Conservation (phyloP, 441 rosid genomes). For the Populus hybrid region DNA sequence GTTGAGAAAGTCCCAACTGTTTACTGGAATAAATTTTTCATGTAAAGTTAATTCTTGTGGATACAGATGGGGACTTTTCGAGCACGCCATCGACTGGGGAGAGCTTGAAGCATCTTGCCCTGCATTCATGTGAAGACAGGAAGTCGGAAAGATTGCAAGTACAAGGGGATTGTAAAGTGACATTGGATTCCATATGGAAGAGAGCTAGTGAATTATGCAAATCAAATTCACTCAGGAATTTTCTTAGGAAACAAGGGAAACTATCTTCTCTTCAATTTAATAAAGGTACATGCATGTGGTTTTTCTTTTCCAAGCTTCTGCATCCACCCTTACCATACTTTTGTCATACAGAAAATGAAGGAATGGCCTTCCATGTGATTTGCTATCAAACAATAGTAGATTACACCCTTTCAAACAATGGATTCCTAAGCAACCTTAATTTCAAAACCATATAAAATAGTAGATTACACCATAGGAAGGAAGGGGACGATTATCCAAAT, state of each 20-base stretch:
- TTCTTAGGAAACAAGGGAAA: conserved; percentile 74
- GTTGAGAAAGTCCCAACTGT: neutral
- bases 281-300: conserved; percentile 46
- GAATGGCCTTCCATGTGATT: neutral
- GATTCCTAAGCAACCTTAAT: neutral
- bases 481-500: neutral
- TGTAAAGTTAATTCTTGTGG: conserved; percentile 1
- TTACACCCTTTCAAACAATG: neutral
- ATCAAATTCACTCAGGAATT: conserved; percentile 65
- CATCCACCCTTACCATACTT: neutral
- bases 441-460: neutral
- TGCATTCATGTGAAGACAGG: conserved; percentile 39
- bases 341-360: neutral
- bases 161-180: conserved; percentile 41
- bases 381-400: no score
- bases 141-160: conserved; percentile 31
- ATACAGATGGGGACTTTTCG: conserved; percentile 46
- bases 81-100: conserved; percentile 50
- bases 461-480: neutral
- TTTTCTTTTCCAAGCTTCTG: neutral
- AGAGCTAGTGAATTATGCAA: conserved; percentile 57
- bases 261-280: conserved; percentile 59
- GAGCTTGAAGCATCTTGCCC: conserved; percentile 37
- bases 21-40: neutral
- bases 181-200: conserved; percentile 72